phyloP scores from a whole-genome alignment of 2,329 filamentous ascomycete genomes.

The Cladosporium sp. region DNA sequence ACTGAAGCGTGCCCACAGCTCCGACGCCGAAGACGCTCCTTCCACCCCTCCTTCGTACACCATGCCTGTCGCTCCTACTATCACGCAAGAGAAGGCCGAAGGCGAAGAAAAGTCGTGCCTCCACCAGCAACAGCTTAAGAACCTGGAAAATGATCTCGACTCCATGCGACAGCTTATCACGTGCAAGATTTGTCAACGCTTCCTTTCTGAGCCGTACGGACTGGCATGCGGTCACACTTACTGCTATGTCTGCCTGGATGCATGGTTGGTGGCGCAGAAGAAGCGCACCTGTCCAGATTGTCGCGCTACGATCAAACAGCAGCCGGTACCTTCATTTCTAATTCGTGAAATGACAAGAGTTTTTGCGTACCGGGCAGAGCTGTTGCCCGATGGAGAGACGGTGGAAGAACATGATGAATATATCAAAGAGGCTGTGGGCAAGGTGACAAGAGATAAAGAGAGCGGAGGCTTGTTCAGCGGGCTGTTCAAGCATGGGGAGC shows the following conservation, averaged over 20 bases:
- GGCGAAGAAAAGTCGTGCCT: neutral
- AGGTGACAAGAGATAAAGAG: slow-evolving; percentile 57
- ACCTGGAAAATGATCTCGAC: slow-evolving; percentile 49
- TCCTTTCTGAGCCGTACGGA: slow-evolving; percentile 67
- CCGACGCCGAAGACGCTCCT: neutral
- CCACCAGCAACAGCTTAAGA: neutral
- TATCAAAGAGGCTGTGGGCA: slow-evolving; percentile 56
- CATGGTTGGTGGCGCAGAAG: slow-evolving; percentile 41
- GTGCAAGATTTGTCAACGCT: slow-evolving; percentile 65
- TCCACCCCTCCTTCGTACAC: neutral
- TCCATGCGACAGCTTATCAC: slow-evolving; percentile 58
- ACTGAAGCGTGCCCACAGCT: slow-evolving; percentile 10
- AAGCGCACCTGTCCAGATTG: slow-evolving; percentile 69
- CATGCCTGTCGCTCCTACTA: neutral
- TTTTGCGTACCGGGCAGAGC: slow-evolving; percentile 56
- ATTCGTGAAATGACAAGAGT: slow-evolving; percentile 62
- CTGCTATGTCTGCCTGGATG: slow-evolving; percentile 58
- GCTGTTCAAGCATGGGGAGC: slow-evolving; percentile 42
- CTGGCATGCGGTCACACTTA: slow-evolving; percentile 67
- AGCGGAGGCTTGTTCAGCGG: slow-evolving; percentile 62
- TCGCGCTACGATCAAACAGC: slow-evolving; percentile 53
- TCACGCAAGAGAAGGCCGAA: neutral
- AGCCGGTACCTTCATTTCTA: slow-evolving; percentile 62
- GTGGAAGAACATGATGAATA: slow-evolving; percentile 56
- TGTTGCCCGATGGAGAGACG: slow-evolving; percentile 61